These are phyloP conservation scores for Aspergillus cejpii DNA, from an alignment of 2,329 filamentous ascomycete species.

Conservation along the genomic window DNA sequence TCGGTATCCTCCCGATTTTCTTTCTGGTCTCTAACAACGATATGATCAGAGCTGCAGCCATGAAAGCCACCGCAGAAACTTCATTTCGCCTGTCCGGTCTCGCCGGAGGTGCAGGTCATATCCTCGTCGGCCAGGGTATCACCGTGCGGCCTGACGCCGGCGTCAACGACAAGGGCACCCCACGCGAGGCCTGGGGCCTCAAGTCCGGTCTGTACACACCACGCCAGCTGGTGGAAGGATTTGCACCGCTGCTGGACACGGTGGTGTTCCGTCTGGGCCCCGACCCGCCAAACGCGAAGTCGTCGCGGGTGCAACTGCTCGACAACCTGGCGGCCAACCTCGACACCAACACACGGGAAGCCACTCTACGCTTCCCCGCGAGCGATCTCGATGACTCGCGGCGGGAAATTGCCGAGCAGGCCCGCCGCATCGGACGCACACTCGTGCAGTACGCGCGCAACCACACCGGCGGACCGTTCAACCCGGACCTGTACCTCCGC, in stretches of 20 bases:
- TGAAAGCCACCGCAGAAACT: conserved; percentile 1
- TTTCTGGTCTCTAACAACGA: background rate
- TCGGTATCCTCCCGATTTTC: background rate
- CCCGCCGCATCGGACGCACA: conserved; percentile 9
- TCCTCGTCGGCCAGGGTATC: conserved; percentile 1
- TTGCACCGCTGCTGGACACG: conserved; percentile 17
- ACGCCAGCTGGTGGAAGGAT: conserved; percentile 15
- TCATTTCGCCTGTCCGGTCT: conserved; percentile 1
- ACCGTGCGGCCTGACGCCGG: background rate
- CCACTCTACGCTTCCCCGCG: conserved; percentile 11
- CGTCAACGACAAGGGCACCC: background rate
- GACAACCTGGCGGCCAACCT: conserved; percentile 18
- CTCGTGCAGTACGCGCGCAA: conserved; percentile 16
- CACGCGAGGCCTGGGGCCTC: conserved; percentile 13
- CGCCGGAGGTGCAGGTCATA: background rate
- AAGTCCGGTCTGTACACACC: conserved; percentile 17
- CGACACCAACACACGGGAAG: conserved; percentile 15
- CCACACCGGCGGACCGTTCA: background rate
- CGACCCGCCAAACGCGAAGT: conserved; percentile 5
- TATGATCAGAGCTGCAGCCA: background rate
- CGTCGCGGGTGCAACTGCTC: conserved; percentile 10
- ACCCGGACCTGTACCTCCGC: conserved; percentile 12
- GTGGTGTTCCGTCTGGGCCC: conserved; percentile 12
- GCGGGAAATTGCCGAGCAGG: conserved; percentile 14
- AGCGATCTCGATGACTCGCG: conserved; percentile 8